A percentile compares a stretch with the other conserved stretches of the same genome.
Conservation (phyloP, 1,284 basidiomycete genomes). For the Heliocybe sulcata region DNA sequence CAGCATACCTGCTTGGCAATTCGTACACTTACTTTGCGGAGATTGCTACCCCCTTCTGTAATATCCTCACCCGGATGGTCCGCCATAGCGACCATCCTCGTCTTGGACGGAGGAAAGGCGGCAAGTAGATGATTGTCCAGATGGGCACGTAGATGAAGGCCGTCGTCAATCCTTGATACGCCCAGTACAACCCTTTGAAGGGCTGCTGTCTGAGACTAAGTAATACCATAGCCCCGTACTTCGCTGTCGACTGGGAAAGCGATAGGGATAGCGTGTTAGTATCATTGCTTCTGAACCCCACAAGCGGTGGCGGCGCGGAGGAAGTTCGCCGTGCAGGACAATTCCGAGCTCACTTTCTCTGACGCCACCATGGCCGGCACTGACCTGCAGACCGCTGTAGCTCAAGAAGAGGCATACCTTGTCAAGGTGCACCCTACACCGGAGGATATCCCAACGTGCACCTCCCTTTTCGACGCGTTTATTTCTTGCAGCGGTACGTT, state of each 20-base stretch:
- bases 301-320: too few relatives aligned
- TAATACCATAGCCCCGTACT: not conserved
- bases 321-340: too few relatives aligned
- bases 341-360: too few relatives aligned
- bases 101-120: conserved; percentile 17
- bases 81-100: conserved; percentile 25
- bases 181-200: conserved; percentile 21
- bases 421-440: conserved; percentile 58
- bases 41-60: conserved; percentile 22
- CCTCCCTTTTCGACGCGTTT: conserved; percentile 74
- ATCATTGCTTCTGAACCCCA: too few relatives aligned
- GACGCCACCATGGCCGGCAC: conserved; percentile 28
- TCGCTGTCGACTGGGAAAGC: too few relatives aligned
- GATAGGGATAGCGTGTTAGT: too few relatives aligned
- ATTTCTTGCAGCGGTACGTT: conserved; percentile 67
- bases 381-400: conserved; percentile 44
- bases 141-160: conserved; percentile 39
- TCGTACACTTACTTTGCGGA: not conserved
- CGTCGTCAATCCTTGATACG: conserved; percentile 30
- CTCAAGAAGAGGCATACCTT: conserved; percentile 61
- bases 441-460: conserved; percentile 79
- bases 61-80: conserved; percentile 25
- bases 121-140: conserved; percentile 27
- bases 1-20: not conserved
- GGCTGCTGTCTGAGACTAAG: conserved; percentile 13